Evolutionary conservation across 768 basidiomycete genomes (phyloP), one percentile per base, ranked within the genome.

Genomic region (Hypholoma fasciculare): DNA sequence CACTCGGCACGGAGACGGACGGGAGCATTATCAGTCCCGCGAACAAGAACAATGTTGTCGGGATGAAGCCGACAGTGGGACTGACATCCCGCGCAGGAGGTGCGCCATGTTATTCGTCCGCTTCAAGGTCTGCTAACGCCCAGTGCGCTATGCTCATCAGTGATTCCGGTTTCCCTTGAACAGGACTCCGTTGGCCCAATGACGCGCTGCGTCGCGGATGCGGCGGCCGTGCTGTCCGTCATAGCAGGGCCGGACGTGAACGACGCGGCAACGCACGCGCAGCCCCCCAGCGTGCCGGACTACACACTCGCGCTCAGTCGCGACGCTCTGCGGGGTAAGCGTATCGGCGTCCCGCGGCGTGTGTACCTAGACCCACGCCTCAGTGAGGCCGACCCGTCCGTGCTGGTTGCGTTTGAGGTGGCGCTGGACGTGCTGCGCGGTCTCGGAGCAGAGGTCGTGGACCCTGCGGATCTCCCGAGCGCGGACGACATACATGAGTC

Each of bases 121-220:
- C 36, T 1, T 9, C n/a, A 42, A 37, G 17, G 7, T 30, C 34
- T 13, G 16, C 9, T 43, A 7, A 36, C 11, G n/a, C 34, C 37
- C 8, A 7, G 30, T 1, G 16, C 52, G n/a, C 14, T 9, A 14
- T 53, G 11, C 30, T 6, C 37, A 16, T 40, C 50, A 84, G 85
- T 86, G 4, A 72, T 86, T 37, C 86, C 86, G 2, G 81, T 84
- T 3, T 83, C 82, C 1, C 68, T 67, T 13, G 76, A 82, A 60
- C 83, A 84, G 66, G 86, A 87, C 58, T 80, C 84, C 1, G 77
- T 85, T 2, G 85, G 85, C 0, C 85, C 85, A 0, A 78, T 87
- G 59, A 69, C 80, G 4, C 76, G 85, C 7, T 80, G 81, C 4
- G 61, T 86, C 17, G 65, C 79, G 0, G 85, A 87, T 55, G 82